Conservation (phyloP, 352 stramenopile genomes). For the Thraustochytrium sp. region DNA sequence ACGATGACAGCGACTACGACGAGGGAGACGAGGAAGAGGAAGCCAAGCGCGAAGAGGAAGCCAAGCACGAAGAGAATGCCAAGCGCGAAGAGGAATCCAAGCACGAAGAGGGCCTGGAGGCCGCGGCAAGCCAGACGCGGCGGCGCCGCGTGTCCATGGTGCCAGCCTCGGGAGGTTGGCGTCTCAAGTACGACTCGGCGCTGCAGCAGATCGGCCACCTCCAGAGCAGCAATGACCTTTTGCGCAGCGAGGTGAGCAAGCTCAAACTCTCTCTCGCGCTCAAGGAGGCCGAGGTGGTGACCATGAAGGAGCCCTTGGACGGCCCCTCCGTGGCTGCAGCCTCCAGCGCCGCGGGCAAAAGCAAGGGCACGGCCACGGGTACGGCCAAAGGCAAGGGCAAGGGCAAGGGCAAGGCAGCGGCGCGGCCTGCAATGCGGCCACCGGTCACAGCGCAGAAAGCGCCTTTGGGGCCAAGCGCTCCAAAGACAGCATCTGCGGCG, state of each 20-base stretch:
- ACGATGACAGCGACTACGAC: too few relatives aligned
- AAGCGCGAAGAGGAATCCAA: background rate
- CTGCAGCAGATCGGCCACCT: slow-evolving; percentile 9
- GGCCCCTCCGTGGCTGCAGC: background rate
- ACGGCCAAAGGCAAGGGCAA: too few relatives aligned
- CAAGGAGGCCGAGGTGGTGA: slow-evolving; percentile 4
- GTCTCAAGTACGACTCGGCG: slow-evolving; percentile 29
- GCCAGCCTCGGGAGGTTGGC: background rate
- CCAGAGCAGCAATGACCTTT: background rate
- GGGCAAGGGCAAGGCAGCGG: too few relatives aligned
- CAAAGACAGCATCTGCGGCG: background rate
- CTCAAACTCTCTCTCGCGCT: slow-evolving; percentile 7
- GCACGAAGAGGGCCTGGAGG: background rate
- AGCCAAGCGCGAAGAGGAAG: too few relatives aligned
- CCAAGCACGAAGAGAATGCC: too few relatives aligned
- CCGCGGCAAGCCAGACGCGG: background rate
- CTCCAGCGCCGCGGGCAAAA: too few relatives aligned
- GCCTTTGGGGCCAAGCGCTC: background rate
- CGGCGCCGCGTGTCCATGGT: background rate
- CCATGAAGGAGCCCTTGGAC: background rate
- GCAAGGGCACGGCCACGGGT: too few relatives aligned
- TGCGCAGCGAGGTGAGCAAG: slow-evolving; percentile 2
- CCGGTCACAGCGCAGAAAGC: background rate
- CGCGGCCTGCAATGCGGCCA: background rate
- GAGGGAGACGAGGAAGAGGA: too few relatives aligned